These are phyloP conservation scores for Fusarium annulatum DNA, from an alignment of 2,329 filamentous ascomycete species.

Conservation along the genomic window DNA sequence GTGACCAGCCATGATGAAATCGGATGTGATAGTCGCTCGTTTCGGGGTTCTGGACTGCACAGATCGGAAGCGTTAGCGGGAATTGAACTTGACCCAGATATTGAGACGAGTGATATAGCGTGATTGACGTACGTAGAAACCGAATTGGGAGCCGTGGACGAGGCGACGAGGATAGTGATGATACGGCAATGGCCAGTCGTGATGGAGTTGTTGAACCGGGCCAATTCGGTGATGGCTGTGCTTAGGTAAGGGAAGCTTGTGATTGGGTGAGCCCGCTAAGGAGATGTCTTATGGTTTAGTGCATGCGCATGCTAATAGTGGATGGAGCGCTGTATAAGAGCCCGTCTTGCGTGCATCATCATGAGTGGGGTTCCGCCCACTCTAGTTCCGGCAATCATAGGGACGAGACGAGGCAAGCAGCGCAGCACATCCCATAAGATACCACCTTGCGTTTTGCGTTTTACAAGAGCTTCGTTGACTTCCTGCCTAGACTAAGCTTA, in stretches of 20 bases:
- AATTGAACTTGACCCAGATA: not conserved
- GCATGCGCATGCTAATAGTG: not conserved
- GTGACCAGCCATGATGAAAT: slow-evolving; percentile 42
- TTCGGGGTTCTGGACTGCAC: slow-evolving; percentile 18
- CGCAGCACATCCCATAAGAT: slow-evolving; percentile 19
- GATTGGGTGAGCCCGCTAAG: slow-evolving; percentile 20
- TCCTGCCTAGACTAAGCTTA: slow-evolving; percentile 15
- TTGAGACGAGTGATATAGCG: accelerated
- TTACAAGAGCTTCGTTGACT: slow-evolving; percentile 9
- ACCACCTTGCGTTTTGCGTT: slow-evolving; percentile 38
- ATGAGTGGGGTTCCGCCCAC: slow-evolving; percentile 26
- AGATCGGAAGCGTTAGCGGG: not conserved
- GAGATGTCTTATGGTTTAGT: not conserved
- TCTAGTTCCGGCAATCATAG: slow-evolving; percentile 15
- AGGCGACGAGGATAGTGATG: slow-evolving; percentile 28
- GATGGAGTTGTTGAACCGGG: slow-evolving; percentile 37
- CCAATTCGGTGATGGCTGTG: slow-evolving; percentile 33
- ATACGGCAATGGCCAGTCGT: slow-evolving; percentile 28
- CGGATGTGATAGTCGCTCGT: slow-evolving; percentile 17
- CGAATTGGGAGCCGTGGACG: slow-evolving; percentile 35
- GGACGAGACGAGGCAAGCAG: slow-evolving; percentile 13
- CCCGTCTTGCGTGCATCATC: slow-evolving; percentile 15
- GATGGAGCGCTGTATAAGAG: not conserved
- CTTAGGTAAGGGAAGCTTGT: slow-evolving; percentile 39
- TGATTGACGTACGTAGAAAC: slow-evolving; percentile 36